A percentile compares a stretch with the other conserved stretches of the same genome.
These are phyloP conservation scores for Rhodosorus marinus DNA, from an alignment of 23 red algal species.

Conservation along the genomic window DNA sequence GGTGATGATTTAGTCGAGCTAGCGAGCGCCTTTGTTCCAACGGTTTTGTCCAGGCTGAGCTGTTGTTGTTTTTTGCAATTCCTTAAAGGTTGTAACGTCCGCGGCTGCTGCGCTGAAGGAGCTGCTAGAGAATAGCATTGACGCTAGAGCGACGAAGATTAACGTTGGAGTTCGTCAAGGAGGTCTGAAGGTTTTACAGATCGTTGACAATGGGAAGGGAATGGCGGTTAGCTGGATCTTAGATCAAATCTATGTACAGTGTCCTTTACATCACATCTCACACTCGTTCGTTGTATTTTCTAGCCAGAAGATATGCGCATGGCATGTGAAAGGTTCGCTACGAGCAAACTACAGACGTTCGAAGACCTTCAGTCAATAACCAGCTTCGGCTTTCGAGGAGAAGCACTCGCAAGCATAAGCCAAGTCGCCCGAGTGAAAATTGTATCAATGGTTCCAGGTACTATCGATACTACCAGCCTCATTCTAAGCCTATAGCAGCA, in stretches of 20 bases:
- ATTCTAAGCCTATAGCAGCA: too few species aligned
- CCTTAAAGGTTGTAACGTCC: too few species aligned
- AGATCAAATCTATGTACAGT: too few species aligned
- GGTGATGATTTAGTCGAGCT: too few species aligned
- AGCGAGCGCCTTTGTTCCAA: too few species aligned
- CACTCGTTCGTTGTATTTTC: too few species aligned
- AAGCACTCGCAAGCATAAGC: slow-evolving; percentile 80
- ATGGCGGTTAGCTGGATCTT: too few species aligned
- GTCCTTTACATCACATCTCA: too few species aligned
- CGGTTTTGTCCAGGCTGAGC: too few species aligned
- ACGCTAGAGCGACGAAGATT: slow-evolving; percentile 57
- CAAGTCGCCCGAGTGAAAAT: slow-evolving; percentile 34
- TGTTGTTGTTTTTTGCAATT: too few species aligned
- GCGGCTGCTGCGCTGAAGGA: slow-evolving; percentile 84
- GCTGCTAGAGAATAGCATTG: slow-evolving; percentile 86
- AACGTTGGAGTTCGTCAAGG: slow-evolving; percentile 26
- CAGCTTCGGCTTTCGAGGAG: slow-evolving; percentile 94
- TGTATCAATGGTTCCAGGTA: neutral
- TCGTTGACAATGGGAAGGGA: slow-evolving; percentile 67
- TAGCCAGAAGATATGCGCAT: slow-evolving; percentile 49
- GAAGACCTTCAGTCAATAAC: slow-evolving; percentile 36
- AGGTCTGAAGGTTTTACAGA: slow-evolving; percentile 29
- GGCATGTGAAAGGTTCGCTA: slow-evolving; percentile 56
- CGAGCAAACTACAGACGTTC: slow-evolving; percentile 42
- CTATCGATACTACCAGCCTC: too few species aligned